phyloP scores from a whole-genome alignment of 768 basidiomycete species.

The Cantharellus cinnabarinus region DNA sequence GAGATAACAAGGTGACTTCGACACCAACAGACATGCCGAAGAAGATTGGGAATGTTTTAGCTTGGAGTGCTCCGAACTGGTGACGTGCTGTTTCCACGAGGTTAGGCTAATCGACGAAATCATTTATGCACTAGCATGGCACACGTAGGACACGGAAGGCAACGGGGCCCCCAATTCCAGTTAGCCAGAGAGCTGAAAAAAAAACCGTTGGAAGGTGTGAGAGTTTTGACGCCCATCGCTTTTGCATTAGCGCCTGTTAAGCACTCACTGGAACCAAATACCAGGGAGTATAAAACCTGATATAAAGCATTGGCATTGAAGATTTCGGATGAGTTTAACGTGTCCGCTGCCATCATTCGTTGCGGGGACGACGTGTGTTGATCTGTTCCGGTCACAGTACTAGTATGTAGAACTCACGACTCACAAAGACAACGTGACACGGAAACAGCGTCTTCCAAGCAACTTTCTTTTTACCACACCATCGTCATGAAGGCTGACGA shows the following conservation, averaged over 20 bases:
- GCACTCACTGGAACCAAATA: neutral
- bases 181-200: neutral
- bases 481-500: no score
- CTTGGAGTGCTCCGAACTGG: constrained; percentile 54
- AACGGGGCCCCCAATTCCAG: constrained; percentile 28
- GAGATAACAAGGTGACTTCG: constrained; percentile 31
- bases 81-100: constrained; percentile 31
- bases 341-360: no score
- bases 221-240: neutral
- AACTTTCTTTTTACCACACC: no score
- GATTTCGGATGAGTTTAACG: neutral
- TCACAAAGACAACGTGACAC: no score
- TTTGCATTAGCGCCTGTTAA: neutral
- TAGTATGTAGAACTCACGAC: no score
- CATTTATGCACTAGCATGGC: constrained; percentile 11
- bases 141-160: constrained; percentile 37
- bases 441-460: no score
- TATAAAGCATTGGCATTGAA: neutral
- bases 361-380: no score
- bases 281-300: neutral
- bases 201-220: neutral
- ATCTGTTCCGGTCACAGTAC: no score
- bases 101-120: neutral
- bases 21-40: constrained; percentile 39
- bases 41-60: constrained; percentile 55